Percentiles rank a stretch among this genome's conserved stretches.
Conservation (phyloP, 495 filamentous ascomycete species). For the Neurospora sp. region DNA sequence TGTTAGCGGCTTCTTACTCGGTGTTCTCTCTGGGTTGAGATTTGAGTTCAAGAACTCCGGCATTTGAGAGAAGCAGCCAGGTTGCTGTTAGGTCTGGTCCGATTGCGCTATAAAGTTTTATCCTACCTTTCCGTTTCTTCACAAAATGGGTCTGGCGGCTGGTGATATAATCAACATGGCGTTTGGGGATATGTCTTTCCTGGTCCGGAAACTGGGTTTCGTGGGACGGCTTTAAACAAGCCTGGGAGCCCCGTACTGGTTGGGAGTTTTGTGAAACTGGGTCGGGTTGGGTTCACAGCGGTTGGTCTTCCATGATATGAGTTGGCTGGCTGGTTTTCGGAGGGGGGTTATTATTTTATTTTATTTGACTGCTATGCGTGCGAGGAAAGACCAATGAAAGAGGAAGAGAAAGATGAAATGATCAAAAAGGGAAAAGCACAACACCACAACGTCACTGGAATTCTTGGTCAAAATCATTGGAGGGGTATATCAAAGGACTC, state of each 20-base stretch:
- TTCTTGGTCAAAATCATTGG: not conserved
- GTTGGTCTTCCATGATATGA: not conserved
- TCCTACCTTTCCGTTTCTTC: conserved; percentile 1
- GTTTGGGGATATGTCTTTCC: not conserved
- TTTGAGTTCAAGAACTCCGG: not conserved
- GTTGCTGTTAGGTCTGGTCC: not conserved
- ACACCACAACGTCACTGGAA: not conserved
- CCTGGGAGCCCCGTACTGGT: not conserved
- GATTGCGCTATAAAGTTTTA: not conserved
- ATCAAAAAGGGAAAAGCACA: not conserved
- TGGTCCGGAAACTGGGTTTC: not conserved
- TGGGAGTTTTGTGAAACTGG: not conserved
- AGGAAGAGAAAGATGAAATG: not conserved
- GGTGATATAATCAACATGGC: conserved; percentile 4
- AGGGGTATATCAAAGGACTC: not conserved
- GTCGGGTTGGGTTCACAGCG: not conserved
- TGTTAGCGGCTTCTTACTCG: not conserved
- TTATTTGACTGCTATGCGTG: not conserved
- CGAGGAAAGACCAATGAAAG: not conserved
- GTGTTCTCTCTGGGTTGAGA: not conserved
- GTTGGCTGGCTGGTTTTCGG: not conserved
- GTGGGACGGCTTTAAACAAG: not conserved
- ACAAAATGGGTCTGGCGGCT: conserved; percentile 3
- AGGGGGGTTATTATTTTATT: not conserved
- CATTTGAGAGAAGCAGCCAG: not conserved